Evolutionary conservation across 108 stramenopile species (phyloP).

Genomic region (Cyclostephanos tholiformis): DNA sequence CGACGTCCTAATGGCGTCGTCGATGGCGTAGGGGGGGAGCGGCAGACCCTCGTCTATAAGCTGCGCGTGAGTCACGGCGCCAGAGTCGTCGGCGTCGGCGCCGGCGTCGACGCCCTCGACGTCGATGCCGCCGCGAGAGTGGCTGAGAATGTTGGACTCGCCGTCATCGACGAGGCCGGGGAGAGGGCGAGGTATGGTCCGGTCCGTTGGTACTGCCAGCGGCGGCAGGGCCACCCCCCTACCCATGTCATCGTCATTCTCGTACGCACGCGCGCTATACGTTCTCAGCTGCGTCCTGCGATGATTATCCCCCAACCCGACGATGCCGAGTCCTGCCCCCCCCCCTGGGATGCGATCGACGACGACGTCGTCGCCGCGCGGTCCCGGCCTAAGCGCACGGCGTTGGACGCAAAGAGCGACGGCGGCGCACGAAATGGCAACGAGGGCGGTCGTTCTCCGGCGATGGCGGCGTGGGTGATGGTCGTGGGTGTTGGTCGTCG

Average conservation of each 20-base stretch:
- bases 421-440: not conserved
- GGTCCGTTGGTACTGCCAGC: too few relatives aligned
- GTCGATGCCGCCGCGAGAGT: too few relatives aligned
- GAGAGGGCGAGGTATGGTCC: too few relatives aligned
- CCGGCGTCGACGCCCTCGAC: too few relatives aligned
- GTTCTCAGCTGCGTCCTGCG: too few relatives aligned
- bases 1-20: slow-evolving; percentile 9
- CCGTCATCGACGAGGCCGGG: too few relatives aligned
- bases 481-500: not conserved
- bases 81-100: not conserved
- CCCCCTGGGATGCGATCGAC: not conserved
- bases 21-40: slow-evolving; percentile 15
- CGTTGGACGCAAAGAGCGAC: not conserved
- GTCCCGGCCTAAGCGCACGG: not conserved
- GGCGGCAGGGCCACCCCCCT: too few relatives aligned
- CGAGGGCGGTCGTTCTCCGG: not conserved
- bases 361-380: not conserved
- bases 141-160: too few relatives aligned
- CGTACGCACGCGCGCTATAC: not conserved
- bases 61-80: not conserved
- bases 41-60: not conserved
- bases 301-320: not conserved
- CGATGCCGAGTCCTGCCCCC: not conserved
- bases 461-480: not conserved
- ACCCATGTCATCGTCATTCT: not conserved